Conservation (phyloP, 192 early-diverging fungal species). For the Phycomyces blakesleeanus region DNA sequence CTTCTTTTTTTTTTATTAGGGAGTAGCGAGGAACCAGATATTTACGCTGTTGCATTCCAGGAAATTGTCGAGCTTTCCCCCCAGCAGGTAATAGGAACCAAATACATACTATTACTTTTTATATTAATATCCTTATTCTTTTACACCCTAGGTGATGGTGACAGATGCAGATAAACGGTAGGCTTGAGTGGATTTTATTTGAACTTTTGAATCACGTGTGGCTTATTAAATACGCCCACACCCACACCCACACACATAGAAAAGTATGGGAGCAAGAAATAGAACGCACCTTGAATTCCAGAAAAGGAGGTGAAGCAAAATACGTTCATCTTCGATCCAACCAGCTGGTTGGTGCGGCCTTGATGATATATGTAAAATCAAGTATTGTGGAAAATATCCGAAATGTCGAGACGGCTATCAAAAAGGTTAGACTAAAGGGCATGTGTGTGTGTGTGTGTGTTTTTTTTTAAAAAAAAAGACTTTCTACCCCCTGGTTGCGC, state of each 20-base stretch:
- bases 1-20: neutral
- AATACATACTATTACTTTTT: neutral
- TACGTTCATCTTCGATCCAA: constrained; percentile 84
- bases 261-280: constrained; percentile 48
- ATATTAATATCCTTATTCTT: constrained; percentile 16
- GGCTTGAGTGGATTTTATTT: constrained; percentile 23
- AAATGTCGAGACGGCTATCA: constrained; percentile 75
- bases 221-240: neutral
- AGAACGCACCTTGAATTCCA: constrained; percentile 44
- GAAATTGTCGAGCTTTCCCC: constrained; percentile 92
- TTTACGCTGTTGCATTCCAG: constrained; percentile 89
- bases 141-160: constrained; percentile 60
- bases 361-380: constrained; percentile 83
- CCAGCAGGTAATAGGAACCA: constrained; percentile 43
- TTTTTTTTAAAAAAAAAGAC: neutral
- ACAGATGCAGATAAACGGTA: constrained; percentile 61
- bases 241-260: constrained; percentile 11
- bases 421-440: constrained; percentile 52
- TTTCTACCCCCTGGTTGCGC: too few species aligned
- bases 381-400: constrained; percentile 66
- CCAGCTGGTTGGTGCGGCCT: constrained; percentile 86
- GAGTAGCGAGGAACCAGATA: constrained; percentile 57
- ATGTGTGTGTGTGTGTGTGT: too few species aligned
- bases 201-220: constrained; percentile 20
- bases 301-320: constrained; percentile 25